A percentile compares a stretch with the other conserved stretches of the same genome.
These are phyloP conservation scores for Dendrobium catenatum DNA, from an alignment of 106 monocot species.

Conservation along the genomic window DNA sequence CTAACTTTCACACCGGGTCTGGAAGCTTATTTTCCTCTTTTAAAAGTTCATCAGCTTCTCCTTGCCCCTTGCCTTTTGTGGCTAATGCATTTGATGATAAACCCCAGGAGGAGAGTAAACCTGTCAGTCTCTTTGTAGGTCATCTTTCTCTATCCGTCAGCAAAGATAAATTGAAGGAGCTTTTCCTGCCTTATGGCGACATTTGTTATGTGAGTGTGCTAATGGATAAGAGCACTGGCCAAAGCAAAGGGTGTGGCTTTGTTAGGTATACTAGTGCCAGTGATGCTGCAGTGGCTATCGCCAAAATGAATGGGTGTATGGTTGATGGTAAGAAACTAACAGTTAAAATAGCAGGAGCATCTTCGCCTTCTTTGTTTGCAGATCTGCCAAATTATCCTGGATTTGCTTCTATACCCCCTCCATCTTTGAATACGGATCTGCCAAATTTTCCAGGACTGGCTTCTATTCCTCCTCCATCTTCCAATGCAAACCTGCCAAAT, in stretches of 20 bases:
- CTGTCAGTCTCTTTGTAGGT: neutral
- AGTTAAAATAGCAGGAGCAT: neutral
- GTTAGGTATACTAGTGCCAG: neutral
- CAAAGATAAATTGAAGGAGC: neutral
- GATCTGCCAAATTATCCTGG: neutral
- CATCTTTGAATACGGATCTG: neutral
- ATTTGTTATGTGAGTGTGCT: neutral
- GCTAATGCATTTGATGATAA: neutral
- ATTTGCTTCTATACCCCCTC: neutral
- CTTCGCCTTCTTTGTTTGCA: neutral
- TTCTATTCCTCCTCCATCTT: neutral
- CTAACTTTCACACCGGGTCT: neutral
- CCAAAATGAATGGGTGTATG: neutral
- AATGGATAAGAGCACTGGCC: neutral
- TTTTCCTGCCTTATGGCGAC: neutral
- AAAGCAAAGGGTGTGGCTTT: neutral
- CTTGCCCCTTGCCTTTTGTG: neutral
- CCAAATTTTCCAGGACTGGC: neutral
- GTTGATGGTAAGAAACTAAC: slow-evolving; percentile 1
- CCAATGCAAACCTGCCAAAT: neutral
- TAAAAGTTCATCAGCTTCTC: neutral
- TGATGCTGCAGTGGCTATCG: neutral
- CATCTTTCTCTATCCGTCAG: neutral
- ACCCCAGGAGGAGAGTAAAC: neutral
- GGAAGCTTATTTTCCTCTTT: neutral